Base-by-base conservation (phyloP, 331 rosid species). In the Quercus lobata region DNA sequence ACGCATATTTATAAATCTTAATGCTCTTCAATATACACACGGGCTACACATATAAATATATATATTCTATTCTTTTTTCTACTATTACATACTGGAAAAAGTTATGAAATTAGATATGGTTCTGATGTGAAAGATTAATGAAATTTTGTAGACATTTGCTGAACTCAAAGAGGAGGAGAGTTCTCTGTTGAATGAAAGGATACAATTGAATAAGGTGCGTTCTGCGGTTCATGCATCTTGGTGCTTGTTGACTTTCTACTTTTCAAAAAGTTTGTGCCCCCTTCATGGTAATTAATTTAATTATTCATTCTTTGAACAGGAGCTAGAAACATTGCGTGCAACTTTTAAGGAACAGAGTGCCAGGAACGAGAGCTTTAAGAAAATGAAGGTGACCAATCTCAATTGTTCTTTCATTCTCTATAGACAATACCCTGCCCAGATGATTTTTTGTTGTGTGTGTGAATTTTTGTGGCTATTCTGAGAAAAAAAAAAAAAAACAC, bases 101-200 rank as follows among this genome's bases (percentile, higher is more conserved):
- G 25, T 68, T 1, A 1, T 37, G 55, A 32, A 12, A 29, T 62
- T 17, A 1, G 17, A 54, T 35, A 60, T 57, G n/a, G n/a, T 65
- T 57, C 57, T 81, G 14, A 82, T 73, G 49, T 15, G 54, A 29
- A 60, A 60, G 29, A 58, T 7, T 69, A 49, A 74, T 74, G 56
- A 35, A 76, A 57, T 80, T 72, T 52, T 82, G 2, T 78, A 94
- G 98, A 89, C 97, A 6, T 85, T 83, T 72, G 88, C 91, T 52
- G 94, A 94, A 84, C 91, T 92, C 3, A 89, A 89, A 78, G 91
- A 89, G 76, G 93, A 88, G 88, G 98, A 92, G 79, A 74, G 69
- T 79, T 80, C 94, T 34, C 86, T 94, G 80, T 84, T 89, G 80
- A 84, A 87, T 78, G 95, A 91, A 88, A 92, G 86, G 71, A 71